Evolutionary conservation across 2,329 filamentous ascomycete genomes (phyloP), one percentile per base, ranked within the genome.

Genomic region (Botrytis byssoidea): DNA sequence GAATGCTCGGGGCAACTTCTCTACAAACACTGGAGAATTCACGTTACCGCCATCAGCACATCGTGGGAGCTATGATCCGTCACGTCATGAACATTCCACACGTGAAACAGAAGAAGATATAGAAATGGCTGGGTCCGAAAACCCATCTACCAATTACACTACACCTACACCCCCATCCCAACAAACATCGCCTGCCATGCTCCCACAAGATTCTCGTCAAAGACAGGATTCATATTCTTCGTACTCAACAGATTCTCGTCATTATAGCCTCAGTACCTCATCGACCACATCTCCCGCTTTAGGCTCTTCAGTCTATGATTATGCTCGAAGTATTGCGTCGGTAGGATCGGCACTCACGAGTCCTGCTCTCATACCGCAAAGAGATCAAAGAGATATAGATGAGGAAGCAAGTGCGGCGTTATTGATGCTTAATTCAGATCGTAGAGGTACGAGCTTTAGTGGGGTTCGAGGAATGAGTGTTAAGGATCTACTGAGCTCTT

Each of bases 361-460:
- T 75, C 89, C 89, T 1, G 86, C 86, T 12, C 81, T 91, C 63
- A 80, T 83, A 32, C 88, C 89, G 0, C 87, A 88, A 79, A 25
- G 83, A 40, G 90, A 92, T 0, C 87, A 88, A 79, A 57, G 83
- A 32, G 90, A 92, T 75, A 91, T 79, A 48, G 80, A 88, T 79
- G 83, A 84, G 51, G 88, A 90, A 68, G 95, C 94, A 1, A 96
- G 94, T 12, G 91, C 93, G 20, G 95, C 94, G 4, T 82, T 97
- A 77, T 83, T 97, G 81, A 97, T 97, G 94, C 85, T 98, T 74
- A 97, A 95, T 77, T 90, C 87, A 71, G 94, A 96, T 81, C 88
- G 93, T 59, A 85, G 55, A 74, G 79, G 76, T 69, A 78, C 74
- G 57, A 76, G 74, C 32, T 73, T 70, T 69, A 78, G 74, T 70